Evolutionary conservation across 768 basidiomycete species (phyloP).

Genomic region (button mushroom (Agaricus bisporus)): DNA sequence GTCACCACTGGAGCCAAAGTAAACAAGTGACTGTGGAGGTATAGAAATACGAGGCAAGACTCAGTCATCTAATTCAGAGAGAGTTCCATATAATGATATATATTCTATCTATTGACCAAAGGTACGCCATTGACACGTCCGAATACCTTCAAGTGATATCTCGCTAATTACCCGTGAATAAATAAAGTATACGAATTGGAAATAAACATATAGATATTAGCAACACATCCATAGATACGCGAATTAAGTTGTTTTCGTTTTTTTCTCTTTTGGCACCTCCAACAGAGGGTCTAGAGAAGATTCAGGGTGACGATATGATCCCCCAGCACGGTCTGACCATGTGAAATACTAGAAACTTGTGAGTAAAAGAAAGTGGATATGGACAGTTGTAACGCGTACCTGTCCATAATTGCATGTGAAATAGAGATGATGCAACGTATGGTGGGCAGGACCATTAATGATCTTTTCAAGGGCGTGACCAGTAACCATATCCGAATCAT

Average conservation of each 20-base stretch:
- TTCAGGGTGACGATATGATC: constrained; percentile 87
- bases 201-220: constrained; percentile 13
- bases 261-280: constrained; percentile 41
- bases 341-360: constrained; percentile 79
- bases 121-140: no score
- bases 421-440: constrained; percentile 94
- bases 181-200: not conserved
- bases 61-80: not conserved
- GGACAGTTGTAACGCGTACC: constrained; percentile 36
- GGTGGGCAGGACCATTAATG: constrained; percentile 98
- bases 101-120: no score
- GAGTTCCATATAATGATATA: no score
- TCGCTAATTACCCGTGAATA: not conserved
- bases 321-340: constrained; percentile 80
- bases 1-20: constrained; percentile 24
- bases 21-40: not conserved
- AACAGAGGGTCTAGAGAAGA: constrained; percentile 80
- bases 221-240: not conserved
- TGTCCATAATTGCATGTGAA: constrained; percentile 97
- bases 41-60: not conserved
- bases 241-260: constrained; percentile 12
- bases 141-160: not conserved
- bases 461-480: constrained; percentile 80
- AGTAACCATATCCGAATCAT: constrained; percentile 98
- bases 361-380: not conserved